Conservation (phyloP, 148 eudicot genomes). For the Chenopodium berlandieri region DNA sequence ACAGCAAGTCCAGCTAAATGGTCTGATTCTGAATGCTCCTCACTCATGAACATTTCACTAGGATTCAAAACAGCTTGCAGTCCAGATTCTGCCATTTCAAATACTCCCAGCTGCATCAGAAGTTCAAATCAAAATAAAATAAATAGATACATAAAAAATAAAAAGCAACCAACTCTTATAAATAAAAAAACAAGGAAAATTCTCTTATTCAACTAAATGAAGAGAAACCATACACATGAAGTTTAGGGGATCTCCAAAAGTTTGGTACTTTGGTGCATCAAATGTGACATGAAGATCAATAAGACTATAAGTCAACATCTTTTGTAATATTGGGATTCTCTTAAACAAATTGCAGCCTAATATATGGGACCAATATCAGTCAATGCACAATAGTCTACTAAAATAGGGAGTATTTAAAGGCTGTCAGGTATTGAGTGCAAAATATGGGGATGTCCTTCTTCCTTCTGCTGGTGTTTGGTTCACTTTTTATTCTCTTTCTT, state of each 20-base stretch:
- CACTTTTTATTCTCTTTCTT: background rate
- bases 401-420: background rate
- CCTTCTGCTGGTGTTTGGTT: background rate
- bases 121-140: background rate
- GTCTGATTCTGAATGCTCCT: conserved; percentile 73
- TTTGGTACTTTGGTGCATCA: background rate
- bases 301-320: background rate
- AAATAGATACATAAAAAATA: background rate
- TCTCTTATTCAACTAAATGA: background rate
- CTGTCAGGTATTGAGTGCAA: no score
- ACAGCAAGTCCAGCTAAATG: conserved; percentile 84
- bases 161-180: conserved; percentile 2
- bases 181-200: background rate
- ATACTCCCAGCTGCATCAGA: conserved; percentile 75
- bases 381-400: background rate
- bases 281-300: background rate
- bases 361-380: background rate
- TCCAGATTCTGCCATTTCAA: conserved; percentile 83
- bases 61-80: conserved; percentile 77
- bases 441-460: no score
- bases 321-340: background rate
- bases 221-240: background rate
- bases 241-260: background rate
- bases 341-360: background rate
- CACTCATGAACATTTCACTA: conserved; percentile 78